Conservation (phyloP, 148 eudicot species). For the Drosera capensis region DNA sequence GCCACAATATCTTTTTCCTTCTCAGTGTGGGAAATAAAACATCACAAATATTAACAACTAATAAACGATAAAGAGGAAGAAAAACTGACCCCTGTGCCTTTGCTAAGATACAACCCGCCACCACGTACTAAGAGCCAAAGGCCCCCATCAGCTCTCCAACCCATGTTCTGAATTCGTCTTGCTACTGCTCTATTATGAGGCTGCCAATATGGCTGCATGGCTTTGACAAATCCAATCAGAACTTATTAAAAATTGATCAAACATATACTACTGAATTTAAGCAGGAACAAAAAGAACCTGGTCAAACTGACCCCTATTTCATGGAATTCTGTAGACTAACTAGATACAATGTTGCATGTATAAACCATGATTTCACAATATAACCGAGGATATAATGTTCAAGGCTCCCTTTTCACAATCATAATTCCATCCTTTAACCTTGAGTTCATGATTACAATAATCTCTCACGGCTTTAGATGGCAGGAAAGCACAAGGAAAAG, state of each 20-base stretch:
- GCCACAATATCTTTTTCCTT: too few relatives aligned
- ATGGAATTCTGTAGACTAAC: too few relatives aligned
- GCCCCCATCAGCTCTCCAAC: constrained; percentile 99
- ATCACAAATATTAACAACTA: neutral
- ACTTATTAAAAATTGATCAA: neutral
- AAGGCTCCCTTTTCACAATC: too few relatives aligned
- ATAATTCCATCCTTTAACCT: too few relatives aligned
- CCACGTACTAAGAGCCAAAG: constrained; percentile 98
- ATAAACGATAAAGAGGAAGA: neutral
- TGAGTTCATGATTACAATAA: too few relatives aligned
- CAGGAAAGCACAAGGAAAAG: constrained; percentile 4
- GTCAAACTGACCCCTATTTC: too few relatives aligned
- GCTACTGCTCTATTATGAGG: constrained; percentile 95
- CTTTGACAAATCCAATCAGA: neutral
- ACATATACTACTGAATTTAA: neutral
- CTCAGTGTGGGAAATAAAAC: neutral
- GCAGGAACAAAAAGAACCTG: too few relatives aligned
- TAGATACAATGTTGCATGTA: too few relatives aligned
- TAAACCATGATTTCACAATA: too few relatives aligned
- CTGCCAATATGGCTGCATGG: constrained; percentile 88
- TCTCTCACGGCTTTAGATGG: too few relatives aligned
- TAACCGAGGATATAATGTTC: too few relatives aligned
- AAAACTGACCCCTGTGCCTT: constrained; percentile 79
- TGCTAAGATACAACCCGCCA: constrained; percentile 97
- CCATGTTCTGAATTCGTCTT: constrained; percentile 94